Base-by-base conservation (phyloP, 306 rosid genomes). In the Rubus parviflorus region DNA sequence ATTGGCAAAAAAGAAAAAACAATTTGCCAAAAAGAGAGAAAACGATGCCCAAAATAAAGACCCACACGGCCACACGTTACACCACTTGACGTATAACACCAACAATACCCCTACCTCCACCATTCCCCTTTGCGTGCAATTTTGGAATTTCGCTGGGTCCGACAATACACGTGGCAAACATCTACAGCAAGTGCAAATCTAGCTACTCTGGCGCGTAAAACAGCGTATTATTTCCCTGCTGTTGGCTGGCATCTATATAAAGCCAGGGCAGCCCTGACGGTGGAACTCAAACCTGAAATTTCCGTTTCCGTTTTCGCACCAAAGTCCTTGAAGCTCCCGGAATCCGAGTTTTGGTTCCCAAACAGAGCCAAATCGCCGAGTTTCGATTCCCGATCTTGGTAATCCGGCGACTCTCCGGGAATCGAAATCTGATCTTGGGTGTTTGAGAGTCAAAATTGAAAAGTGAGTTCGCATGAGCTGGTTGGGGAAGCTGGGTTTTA, bases 401-500 rank as follows among this genome's bases (percentile, higher is more conserved):
- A 46, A 13, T 69, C 58, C 48, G 42, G 43, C 73, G 57, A 16
- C 20, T 16, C 6, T 11, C 62, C 38, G 75, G 49, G 22, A 72
- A 51, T 19, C 45, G 75, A 25, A 71, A 51, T 37, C 47, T 11
- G 49, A 40, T 53, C 47, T 35, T 17, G 52, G 52, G 23, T 73
- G 67, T 56, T 73, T 73, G 76, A 73, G 62, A 69, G 22, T n/a
- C 17, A 19, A 64, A 40, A 64, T 17, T 30, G 40, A 37, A 35
- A 17, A 64, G 6, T 37, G 46, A 35, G 54, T 69, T 72, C 87
- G 99, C 89, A 96, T 92, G 99, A 96, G 87, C 98, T 92, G 99
- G 91, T 92, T 85, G 53, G 91, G 97, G 88, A 90, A 90, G 77
- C 92, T 86, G 74, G 92, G 93, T 86, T 88, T 89, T 13, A 77